A percentile compares a stretch with the other conserved stretches of the same genome.
Conservation (phyloP, 139 green algal species). For the Tetraselmis chui region DNA sequence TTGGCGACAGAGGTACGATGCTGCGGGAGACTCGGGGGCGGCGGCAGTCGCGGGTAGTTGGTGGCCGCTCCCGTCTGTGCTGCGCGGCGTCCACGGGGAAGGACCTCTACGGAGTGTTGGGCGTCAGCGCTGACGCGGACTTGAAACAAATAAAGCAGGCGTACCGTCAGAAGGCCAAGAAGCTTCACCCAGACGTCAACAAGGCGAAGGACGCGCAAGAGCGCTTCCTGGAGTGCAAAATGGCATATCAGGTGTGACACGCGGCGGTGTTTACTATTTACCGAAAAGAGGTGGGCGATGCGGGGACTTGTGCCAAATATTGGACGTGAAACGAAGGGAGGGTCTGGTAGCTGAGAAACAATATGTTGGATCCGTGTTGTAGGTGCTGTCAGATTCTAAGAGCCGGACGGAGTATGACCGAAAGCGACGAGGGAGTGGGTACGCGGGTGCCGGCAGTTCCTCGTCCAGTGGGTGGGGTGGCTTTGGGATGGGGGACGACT, state of each 20-base stretch:
- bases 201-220: conserved; percentile 60
- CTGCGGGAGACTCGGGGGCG: no score
- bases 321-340: no score
- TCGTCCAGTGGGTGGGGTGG: no score
- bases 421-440: background rate
- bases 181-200: conserved; percentile 85
- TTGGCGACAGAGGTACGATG: no score
- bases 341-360: no score
- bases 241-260: conserved; percentile 50
- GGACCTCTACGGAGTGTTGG: conserved; percentile 63
- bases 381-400: conserved; percentile 40
- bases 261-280: no score
- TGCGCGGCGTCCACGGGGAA: no score
- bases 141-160: conserved; percentile 66
- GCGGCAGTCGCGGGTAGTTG: no score
- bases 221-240: conserved; percentile 71
- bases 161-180: conserved; percentile 72
- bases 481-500: conserved; percentile 8
- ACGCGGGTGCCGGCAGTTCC: conserved; percentile 4
- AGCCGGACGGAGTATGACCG: conserved; percentile 40
- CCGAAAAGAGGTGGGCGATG: no score
- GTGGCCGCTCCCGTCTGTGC: no score
- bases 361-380: background rate
- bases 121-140: conserved; percentile 35
- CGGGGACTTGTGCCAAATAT: no score